Percentiles rank a stretch among this genome's conserved stretches.
phyloP scores from a whole-genome alignment of 2,329 filamentous ascomycete genomes.

The Cordyceps cateniannulata region DNA sequence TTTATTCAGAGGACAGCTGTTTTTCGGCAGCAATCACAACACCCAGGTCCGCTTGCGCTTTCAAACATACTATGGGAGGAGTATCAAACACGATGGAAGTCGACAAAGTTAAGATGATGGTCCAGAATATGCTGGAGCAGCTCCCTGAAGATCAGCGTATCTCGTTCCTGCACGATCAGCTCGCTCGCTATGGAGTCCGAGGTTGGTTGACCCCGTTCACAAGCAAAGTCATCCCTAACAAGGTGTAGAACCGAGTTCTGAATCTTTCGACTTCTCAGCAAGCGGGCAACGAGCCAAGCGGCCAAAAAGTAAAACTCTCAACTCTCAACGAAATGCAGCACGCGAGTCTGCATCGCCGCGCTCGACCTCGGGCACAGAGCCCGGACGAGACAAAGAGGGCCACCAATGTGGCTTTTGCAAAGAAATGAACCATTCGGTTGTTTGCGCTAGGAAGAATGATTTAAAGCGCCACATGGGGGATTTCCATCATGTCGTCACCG shows the following conservation, averaged over 20 bases:
- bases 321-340: neutral
- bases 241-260: neutral
- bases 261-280: neutral
- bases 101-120: neutral
- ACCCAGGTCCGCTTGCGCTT: neutral
- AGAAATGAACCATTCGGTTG: slow-evolving; percentile 35
- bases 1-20: neutral
- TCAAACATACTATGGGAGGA: neutral
- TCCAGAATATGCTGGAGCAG: neutral
- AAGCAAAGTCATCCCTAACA: neutral
- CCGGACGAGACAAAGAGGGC: neutral
- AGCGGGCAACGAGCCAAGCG: neutral
- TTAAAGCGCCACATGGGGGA: slow-evolving; percentile 43
- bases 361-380: neutral
- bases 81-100: neutral
- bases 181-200: neutral
- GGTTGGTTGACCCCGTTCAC: neutral
- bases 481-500: slow-evolving; percentile 40
- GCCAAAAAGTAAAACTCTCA: neutral
- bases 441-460: slow-evolving; percentile 41
- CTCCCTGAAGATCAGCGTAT: neutral
- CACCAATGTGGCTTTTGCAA: slow-evolving; percentile 31
- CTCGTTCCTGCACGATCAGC: neutral
- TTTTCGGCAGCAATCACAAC: neutral
- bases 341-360: neutral